Percentiles rank a stretch among this genome's conserved stretches.
Evolutionary conservation across 495 filamentous ascomycete genomes (phyloP).

Genomic region (Podospora pseudopauciseta): DNA sequence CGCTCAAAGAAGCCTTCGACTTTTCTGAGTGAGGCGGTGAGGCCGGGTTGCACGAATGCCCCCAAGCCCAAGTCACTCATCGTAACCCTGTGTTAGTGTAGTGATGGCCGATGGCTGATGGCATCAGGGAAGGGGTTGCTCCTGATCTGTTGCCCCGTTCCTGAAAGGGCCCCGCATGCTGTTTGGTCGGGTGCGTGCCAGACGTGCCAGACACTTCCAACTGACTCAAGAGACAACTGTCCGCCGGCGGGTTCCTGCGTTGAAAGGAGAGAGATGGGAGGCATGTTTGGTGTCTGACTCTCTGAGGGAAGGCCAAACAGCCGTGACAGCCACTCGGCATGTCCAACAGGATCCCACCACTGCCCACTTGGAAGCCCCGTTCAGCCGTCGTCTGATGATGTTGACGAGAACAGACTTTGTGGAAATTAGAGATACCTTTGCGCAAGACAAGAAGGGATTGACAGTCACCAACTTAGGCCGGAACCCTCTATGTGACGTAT

Average conservation of each 20-base stretch:
- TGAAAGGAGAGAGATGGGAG: background rate
- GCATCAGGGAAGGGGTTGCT: background rate
- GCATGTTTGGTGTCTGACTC: background rate
- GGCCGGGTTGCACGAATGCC: background rate
- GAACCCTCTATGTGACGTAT: background rate
- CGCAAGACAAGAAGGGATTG: background rate
- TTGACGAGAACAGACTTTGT: background rate
- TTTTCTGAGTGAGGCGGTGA: slow-evolving; percentile 2
- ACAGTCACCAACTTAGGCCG: background rate
- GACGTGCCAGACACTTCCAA: background rate
- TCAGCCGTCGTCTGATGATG: background rate
- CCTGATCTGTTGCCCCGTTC: background rate
- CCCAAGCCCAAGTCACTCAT: background rate
- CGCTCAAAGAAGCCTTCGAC: background rate
- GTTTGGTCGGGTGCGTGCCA: background rate
- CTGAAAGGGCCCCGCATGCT: background rate
- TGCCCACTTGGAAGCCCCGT: too few species aligned
- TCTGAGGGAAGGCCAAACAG: background rate
- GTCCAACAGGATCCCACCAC: background rate
- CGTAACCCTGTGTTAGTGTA: background rate
- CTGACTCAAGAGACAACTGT: background rate
- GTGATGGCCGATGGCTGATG: background rate
- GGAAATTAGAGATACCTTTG: background rate
- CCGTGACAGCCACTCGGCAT: background rate
- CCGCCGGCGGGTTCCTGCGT: slow-evolving; percentile 1